Conservation (phyloP, 2,329 filamentous ascomycete species). For the Alternaria alternata region DNA sequence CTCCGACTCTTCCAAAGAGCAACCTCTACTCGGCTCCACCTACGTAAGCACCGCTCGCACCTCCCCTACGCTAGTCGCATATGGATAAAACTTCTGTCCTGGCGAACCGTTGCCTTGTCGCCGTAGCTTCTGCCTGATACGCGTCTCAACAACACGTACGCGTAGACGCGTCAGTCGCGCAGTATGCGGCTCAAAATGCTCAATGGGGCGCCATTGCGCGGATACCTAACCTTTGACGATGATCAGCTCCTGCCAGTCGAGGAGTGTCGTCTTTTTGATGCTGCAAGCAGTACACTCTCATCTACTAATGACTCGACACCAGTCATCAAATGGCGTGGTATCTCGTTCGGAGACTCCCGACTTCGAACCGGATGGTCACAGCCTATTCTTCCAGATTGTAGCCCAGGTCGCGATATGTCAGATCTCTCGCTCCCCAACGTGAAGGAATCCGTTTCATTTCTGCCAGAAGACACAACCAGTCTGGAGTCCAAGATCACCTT, state of each 20-base stretch:
- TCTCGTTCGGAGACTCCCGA: slow-evolving; percentile 21
- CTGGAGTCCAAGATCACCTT: slow-evolving; percentile 37
- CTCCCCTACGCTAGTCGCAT: not conserved
- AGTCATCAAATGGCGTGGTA: slow-evolving; percentile 42
- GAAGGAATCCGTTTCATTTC: slow-evolving; percentile 14
- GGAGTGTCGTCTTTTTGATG: slow-evolving; percentile 49
- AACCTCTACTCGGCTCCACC: slow-evolving; percentile 7
- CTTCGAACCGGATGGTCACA: slow-evolving; percentile 46
- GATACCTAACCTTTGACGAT: slow-evolving; percentile 64
- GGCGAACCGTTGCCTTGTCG: not conserved
- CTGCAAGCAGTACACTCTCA: slow-evolving; percentile 29
- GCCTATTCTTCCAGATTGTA: slow-evolving; percentile 33
- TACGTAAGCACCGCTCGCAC: not conserved
- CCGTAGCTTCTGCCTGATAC: not conserved
- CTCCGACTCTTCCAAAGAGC: not conserved
- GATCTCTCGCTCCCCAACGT: slow-evolving; percentile 30
- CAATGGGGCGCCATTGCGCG: slow-evolving; percentile 67
- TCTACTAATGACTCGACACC: slow-evolving; percentile 10
- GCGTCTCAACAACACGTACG: not conserved
- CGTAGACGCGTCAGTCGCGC: not conserved
- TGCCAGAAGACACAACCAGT: slow-evolving; percentile 27
- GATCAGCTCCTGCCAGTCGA: slow-evolving; percentile 60
- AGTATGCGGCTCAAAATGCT: slow-evolving; percentile 58
- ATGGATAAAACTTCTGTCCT: not conserved
- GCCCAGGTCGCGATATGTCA: slow-evolving; percentile 1